Evolutionary conservation across 495 filamentous ascomycete species (phyloP).

Genomic region (Tuber calosporum): DNA sequence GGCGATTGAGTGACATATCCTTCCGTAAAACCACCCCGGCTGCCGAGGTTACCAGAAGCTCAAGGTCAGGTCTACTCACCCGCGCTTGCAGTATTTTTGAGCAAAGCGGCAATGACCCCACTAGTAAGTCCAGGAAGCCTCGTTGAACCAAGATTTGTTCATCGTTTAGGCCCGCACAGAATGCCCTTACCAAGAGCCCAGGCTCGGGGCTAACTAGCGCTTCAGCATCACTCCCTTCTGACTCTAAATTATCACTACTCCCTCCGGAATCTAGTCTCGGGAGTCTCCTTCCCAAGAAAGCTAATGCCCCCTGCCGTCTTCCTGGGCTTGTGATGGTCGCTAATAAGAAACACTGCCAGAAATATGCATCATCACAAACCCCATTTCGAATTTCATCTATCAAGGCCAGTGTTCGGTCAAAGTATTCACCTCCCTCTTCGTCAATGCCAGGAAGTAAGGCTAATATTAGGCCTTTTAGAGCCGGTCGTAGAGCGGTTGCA

Average conservation of each 20-base stretch:
- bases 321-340: constrained; percentile 81
- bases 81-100: constrained; percentile 69
- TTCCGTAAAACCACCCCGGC: constrained; percentile 73
- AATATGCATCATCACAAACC: constrained; percentile 73
- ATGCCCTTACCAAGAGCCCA: constrained; percentile 79
- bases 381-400: constrained; percentile 68
- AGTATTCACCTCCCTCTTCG: constrained; percentile 94
- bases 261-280: constrained; percentile 55
- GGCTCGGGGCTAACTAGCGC: constrained; percentile 88
- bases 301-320: constrained; percentile 75
- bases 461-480: constrained; percentile 79
- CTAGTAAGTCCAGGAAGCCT: constrained; percentile 86
- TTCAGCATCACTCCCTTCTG: constrained; percentile 48
- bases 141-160: constrained; percentile 86
- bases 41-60: constrained; percentile 73
- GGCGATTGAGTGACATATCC: constrained; percentile 92
- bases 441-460: constrained; percentile 84
- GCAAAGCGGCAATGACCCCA: constrained; percentile 83
- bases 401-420: constrained; percentile 73
- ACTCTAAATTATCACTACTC: constrained; percentile 42
- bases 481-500: constrained; percentile 67
- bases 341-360: constrained; percentile 97
- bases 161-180: constrained; percentile 81
- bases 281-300: constrained; percentile 71
- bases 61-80: constrained; percentile 64